Base-by-base conservation (phyloP, 179 eudicot genomes). In the Drosera spatulata region DNA sequence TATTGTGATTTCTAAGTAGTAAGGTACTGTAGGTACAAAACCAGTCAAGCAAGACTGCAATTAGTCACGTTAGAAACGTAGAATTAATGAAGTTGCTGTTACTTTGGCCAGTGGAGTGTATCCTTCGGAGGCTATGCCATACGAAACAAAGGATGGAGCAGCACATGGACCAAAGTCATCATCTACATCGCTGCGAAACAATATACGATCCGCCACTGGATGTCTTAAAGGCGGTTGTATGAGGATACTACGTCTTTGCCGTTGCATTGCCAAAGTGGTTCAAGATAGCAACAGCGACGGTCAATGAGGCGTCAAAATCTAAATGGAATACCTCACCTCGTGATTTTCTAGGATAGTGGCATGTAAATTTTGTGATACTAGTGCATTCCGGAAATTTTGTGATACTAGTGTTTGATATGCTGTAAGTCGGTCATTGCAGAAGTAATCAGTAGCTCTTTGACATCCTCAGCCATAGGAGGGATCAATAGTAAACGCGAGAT, bases 171-270 rank as follows among this genome's bases (percentile, higher is more conserved):
- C 60, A 10, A 62, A 62, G 42, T 56, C 66, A 8, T 50, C 66
- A 13, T 48, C 69, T 41, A 73, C 73, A 22, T 71, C 68, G 7
- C 65, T 72, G 10, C 13, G 74, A 22, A 68, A 66, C 60, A 76
- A 85, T 56, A 80, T 91, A 11, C 67, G 61, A 69, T 66, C 80
- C 50, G 82, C 79, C 40, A 56, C 85, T 69, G 73, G 59, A 58
- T 69, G 76, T 69, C 80, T 85, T 43, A 63, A 72, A 73, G 71
- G 71, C 66, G 97, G 96, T 46, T 82, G 72, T 75, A 66, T 46
- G 70, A 82, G 97, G 72, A 74, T 91, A 49, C 10, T 76, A 39
- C 79, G 81, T 50, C 61, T 85, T 37, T 91, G 96, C 65, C 77
- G 72, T 53, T 73, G 86, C 60, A 70, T 85, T 58, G 78, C 96